Evolutionary conservation across 495 filamentous ascomycete species (phyloP), one percentile per base, ranked within the genome.

Genomic region (Clavariopsis aquatica): DNA sequence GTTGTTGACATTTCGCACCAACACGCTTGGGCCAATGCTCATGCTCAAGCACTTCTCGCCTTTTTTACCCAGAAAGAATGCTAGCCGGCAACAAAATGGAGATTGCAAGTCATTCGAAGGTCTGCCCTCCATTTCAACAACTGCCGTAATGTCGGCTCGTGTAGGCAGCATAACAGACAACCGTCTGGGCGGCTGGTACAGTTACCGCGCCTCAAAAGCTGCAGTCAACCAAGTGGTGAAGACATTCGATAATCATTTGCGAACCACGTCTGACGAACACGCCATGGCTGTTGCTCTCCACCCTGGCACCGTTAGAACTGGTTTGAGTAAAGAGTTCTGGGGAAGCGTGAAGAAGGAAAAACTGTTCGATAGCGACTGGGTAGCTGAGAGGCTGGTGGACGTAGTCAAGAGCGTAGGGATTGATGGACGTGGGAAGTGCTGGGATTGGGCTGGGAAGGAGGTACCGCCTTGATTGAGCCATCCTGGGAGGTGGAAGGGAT

Each of bases 221-320:
- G 87, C 80, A 0, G 82, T 93, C 2, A 92, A 87, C 60, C 83
- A 84, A 59, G 41, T 91, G 22, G 83, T 84, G 1, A 90, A 87
- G 73, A 87, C 83, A 0, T 85, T 93, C 66, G 91, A 94, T 74
- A 73, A 87, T n/a, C 81, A 88, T 69, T 72, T 94, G 38, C 72
- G 71, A 53, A 73, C 76, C 19, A 76, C 77, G 15, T 79, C 81
- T 45, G 84, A 79, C 0, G 80, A 81, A 3, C 84, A 82, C 45
- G 87, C 86, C 0, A 77, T 92, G 63, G 82, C 82, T 0, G 76
- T 96, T 4, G 82, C 80, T n/a, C 78, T 93, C 73, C 91, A 95
- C 77, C 91, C 90, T 4, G 90, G 92, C 1, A 94, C 89, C 9
- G 90, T 95, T 41, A 85, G 83, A 74, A 93, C 90, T 47, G 86